These are phyloP conservation scores for Mortierella hygrophila DNA, from an alignment of 192 early-diverging fungal species.

Conservation along the genomic window DNA sequence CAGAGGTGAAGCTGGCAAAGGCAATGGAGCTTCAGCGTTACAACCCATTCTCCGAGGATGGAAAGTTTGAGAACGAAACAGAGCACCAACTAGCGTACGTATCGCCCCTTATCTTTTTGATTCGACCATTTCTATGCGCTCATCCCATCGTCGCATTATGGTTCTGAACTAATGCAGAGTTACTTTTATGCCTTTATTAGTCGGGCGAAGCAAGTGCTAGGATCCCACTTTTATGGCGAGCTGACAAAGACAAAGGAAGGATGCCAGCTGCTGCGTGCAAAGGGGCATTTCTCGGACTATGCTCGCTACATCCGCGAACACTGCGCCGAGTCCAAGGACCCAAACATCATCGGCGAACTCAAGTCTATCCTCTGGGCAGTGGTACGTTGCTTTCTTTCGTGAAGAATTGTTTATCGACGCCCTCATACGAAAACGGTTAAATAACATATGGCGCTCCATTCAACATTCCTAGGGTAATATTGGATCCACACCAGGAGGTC, in stretches of 20 bases:
- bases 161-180: too few species aligned
- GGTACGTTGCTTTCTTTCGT: constrained; percentile 42
- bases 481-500: constrained; percentile 73
- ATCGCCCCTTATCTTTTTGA: too few species aligned
- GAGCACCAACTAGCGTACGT: constrained; percentile 42
- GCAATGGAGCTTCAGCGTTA: constrained; percentile 52
- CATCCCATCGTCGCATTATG: neutral
- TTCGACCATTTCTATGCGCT: neutral
- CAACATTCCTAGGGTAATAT: constrained; percentile 74
- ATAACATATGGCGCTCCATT: neutral
- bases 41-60: constrained; percentile 51
- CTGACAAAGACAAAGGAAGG: constrained; percentile 83
- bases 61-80: constrained; percentile 43
- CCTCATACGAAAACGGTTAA: too few species aligned
- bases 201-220: constrained; percentile 40
- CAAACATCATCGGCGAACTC: constrained; percentile 61
- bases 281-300: constrained; percentile 77
- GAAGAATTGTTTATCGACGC: too few species aligned
- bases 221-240: constrained; percentile 86
- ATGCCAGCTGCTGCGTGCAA: constrained; percentile 68
- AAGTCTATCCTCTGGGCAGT: constrained; percentile 88
- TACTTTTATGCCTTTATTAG: neutral
- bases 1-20: constrained; percentile 47
- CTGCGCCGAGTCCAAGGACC: constrained; percentile 54
- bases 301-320: constrained; percentile 68